phyloP scores from a whole-genome alignment of 257 asterid genomes.

The Lycium ferocissimum region DNA sequence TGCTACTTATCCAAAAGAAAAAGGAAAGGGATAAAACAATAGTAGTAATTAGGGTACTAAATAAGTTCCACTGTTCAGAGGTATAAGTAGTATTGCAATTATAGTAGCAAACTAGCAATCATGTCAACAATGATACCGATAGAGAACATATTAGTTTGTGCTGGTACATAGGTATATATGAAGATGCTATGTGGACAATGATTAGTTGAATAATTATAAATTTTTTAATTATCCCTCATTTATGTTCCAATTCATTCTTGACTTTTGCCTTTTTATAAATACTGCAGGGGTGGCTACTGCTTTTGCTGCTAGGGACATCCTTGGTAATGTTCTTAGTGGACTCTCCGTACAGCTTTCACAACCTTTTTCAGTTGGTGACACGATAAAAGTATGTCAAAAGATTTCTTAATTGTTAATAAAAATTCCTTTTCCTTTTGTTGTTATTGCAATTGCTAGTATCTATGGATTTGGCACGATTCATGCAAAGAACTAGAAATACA shows the following conservation, averaged over 20 bases:
- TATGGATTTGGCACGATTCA: not conserved
- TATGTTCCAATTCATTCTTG: not conserved
- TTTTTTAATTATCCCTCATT: not conserved
- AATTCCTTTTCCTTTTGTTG: not conserved
- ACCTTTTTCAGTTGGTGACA: conserved; percentile 92
- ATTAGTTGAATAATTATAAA: not conserved
- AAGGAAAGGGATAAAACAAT: not conserved
- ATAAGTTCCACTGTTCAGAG: not conserved
- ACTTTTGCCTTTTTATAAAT: conserved; percentile 26
- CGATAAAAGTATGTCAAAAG: conserved; percentile 68
- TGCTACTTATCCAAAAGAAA: not conserved
- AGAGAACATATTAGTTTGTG: conserved; percentile 16
- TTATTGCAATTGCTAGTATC: conserved; percentile 7
- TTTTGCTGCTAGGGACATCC: conserved; percentile 88
- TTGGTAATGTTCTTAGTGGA: conserved; percentile 92
- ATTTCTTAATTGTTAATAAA: not conserved
- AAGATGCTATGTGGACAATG: not conserved
- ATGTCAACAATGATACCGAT: not conserved
- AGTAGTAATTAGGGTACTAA: not conserved
- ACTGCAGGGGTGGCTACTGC: conserved; percentile 98
- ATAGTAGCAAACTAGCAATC: not conserved
- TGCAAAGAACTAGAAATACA: conserved; percentile 18
- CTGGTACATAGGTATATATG: not conserved
- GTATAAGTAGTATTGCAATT: not conserved
- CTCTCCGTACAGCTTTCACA: conserved; percentile 73